Percentiles rank a stretch among this genome's conserved stretches.
Evolutionary conservation across 1,284 basidiomycete genomes (phyloP).

Genomic region (Schizophyllum amplum): DNA sequence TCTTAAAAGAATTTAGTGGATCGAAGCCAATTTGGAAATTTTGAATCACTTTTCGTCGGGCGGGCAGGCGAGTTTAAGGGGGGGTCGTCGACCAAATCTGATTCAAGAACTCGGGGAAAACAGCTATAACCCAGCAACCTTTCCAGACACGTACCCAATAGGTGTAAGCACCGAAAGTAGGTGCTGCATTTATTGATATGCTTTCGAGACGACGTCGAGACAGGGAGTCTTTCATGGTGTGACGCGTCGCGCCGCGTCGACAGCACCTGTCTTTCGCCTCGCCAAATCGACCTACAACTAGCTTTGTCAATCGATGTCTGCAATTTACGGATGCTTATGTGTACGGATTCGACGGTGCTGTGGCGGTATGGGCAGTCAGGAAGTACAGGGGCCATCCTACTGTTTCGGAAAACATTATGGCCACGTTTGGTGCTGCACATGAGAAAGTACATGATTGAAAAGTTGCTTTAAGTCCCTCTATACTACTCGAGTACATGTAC

Average conservation of each 20-base stretch:
- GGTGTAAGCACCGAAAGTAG: background rate
- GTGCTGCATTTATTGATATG: background rate
- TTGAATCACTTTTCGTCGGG: background rate
- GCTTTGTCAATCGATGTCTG: slow-evolving; percentile 7
- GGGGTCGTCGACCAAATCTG: background rate
- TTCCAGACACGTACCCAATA: background rate
- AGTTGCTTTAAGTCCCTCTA: background rate
- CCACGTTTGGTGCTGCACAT: background rate
- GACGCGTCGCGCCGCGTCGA: background rate
- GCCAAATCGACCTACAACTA: background rate
- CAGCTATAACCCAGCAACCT: background rate
- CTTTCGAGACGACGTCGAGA: background rate
- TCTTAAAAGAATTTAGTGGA: background rate
- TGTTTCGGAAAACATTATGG: background rate
- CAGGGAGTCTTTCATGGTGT: background rate
- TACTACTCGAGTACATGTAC: background rate
- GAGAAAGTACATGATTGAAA: background rate
- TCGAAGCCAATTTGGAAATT: background rate
- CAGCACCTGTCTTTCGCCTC: background rate
- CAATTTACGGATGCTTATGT: slow-evolving; percentile 15
- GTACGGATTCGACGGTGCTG: slow-evolving; percentile 11
- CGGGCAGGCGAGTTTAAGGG: background rate
- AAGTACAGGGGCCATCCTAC: slow-evolving; percentile 14
- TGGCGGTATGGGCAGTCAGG: slow-evolving; percentile 15
- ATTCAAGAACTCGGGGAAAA: background rate